Percentiles rank a stretch among this genome's conserved stretches.
Evolutionary conservation across 345 rosid species (phyloP).

Genomic region (Aurinia saxatilis): DNA sequence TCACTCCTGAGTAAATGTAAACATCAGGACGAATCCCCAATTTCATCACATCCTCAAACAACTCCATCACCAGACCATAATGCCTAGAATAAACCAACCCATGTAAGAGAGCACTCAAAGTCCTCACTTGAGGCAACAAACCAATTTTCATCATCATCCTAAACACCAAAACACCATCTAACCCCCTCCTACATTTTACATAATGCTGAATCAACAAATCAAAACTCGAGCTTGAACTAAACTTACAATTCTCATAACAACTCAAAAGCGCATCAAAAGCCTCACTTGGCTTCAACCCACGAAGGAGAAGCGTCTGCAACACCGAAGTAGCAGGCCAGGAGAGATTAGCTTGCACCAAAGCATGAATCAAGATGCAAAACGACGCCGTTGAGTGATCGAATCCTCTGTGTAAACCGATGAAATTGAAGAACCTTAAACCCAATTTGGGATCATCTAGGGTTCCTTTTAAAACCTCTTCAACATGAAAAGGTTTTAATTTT

Average conservation of each 20-base stretch:
- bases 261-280: constrained; percentile 44
- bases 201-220: constrained; percentile 76
- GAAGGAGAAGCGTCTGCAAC: constrained; percentile 65
- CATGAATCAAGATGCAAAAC: constrained; percentile 71
- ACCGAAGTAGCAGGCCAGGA: constrained; percentile 94
- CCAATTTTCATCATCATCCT: constrained; percentile 47
- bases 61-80: constrained; percentile 42
- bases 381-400: constrained; percentile 66
- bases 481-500: constrained; percentile 43
- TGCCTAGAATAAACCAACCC: constrained; percentile 54
- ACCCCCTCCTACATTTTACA: constrained; percentile 48
- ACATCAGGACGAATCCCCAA: constrained; percentile 50
- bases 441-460: constrained; percentile 67
- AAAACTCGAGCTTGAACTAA: constrained; percentile 57
- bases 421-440: constrained; percentile 78
- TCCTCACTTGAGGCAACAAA: constrained; percentile 64
- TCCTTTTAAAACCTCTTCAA: constrained; percentile 53
- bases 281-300: constrained; percentile 47
- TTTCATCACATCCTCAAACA: constrained; percentile 52
- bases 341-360: constrained; percentile 43
- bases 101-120: constrained; percentile 58
- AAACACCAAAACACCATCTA: constrained; percentile 50
- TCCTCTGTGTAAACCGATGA: constrained; percentile 69
- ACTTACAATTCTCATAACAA: constrained; percentile 38
- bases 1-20: constrained; percentile 48